Base-by-base conservation (phyloP, 2,329 filamentous ascomycete genomes). In the Clonostachys byssicola region DNA sequence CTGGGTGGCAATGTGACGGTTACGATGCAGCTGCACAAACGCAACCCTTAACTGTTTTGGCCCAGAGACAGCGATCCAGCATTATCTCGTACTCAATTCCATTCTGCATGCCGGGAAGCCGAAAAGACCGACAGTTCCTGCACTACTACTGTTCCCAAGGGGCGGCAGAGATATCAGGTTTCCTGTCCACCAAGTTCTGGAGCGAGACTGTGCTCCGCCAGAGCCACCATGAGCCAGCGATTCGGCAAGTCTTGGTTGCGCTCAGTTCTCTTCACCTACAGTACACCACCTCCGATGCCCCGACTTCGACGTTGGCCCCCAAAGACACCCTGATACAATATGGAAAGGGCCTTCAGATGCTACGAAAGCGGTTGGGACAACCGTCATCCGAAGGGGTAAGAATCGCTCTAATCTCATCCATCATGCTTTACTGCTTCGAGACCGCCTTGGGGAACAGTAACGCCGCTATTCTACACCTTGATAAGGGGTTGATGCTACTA, bases 81-180 rank as follows among this genome's bases (percentile, higher is more conserved):
- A 30, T 30, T 6, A 10, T 30, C 23, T 30, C 23, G 9, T 54
- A 54, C 42, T 46, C 48, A 12, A 47, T 54, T n/a, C 52, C 52
- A 12, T 54, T 52, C 44, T 42, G 42, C 8, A 43, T 54, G 10
- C 50, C 48, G 8, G 52, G 52, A n/a, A 52, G 46, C 48, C 46
- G 52, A 43, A 35, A 36, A n/a, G 52, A 54, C 34, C 45, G 52
- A 5, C 41, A 47, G 42, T 20, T 54, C 30, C 44, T 54, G n/a
- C 52, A 54, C 35, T 51, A 52, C 43, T 54, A 50, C 43, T 54
- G 50, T 45, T 47, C 45, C 10, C 33, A 47, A 33, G 48, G 45
- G 8, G 46, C 50, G 12, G n/a, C 23, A 3, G 52, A 52, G 16
- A 38, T 54, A 18, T 48, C 52, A 8, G 52, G 50, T 10, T 52